A percentile compares a stretch with the other conserved stretches of the same genome.
Conservation (phyloP, 306 rosid genomes). For the Crataegus laevigata region DNA sequence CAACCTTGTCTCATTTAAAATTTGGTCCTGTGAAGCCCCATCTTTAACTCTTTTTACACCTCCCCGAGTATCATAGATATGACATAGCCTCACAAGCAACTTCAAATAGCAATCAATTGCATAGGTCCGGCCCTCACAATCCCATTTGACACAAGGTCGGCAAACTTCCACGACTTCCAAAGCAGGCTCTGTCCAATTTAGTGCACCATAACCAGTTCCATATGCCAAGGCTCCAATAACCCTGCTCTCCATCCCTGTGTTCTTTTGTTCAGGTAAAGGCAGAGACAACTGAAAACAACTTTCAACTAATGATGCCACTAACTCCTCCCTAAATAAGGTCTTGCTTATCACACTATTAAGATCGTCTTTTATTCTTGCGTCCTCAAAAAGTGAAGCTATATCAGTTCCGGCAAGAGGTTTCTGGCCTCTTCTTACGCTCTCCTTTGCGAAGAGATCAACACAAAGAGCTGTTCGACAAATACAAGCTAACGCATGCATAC, state of each 20-base stretch:
- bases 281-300: conserved; percentile 97
- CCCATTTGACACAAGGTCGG: conserved; percentile 97
- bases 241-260: conserved; percentile 92
- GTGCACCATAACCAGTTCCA: conserved; percentile 99
- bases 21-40: conserved; percentile 99
- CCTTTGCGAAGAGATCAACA: conserved; percentile 96
- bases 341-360: conserved; percentile 80
- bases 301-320: conserved; percentile 93
- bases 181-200: conserved; percentile 98
- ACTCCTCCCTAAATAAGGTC: conserved; percentile 91
- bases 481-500: conserved; percentile 96
- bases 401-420: conserved; percentile 98
- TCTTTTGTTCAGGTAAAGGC: conserved; percentile 94
- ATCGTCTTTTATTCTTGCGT: conserved; percentile 79
- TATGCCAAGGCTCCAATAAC: conserved; percentile 99
- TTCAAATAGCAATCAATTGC: conserved; percentile 96
- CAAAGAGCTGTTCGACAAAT: conserved; percentile 99
- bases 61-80: conserved; percentile 85
- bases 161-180: conserved; percentile 98
- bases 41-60: conserved; percentile 95
- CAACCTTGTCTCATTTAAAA: conserved; percentile 94
- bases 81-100: conserved; percentile 91
- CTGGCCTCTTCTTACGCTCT: conserved; percentile 98
- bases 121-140: conserved; percentile 95
- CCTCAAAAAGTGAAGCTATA: conserved; percentile 97